phyloP scores from a whole-genome alignment of 2,329 filamentous ascomycete genomes.

The Rutstroemia sp. region DNA sequence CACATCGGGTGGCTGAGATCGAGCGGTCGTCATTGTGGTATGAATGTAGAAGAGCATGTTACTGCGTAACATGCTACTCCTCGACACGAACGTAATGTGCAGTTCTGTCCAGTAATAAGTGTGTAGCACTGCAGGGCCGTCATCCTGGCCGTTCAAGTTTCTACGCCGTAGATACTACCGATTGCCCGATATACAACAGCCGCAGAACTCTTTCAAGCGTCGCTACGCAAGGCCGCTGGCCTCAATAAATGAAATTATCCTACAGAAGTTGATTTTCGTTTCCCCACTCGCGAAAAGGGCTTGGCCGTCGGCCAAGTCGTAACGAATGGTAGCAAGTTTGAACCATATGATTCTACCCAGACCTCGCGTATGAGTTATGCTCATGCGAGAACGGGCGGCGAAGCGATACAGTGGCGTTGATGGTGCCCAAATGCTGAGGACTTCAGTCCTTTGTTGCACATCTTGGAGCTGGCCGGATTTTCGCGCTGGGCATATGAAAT shows the following conservation, averaged over 20 bases:
- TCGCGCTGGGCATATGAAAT: neutral
- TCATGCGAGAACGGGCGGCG: neutral
- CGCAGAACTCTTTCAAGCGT: too few species aligned
- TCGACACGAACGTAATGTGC: too few species aligned
- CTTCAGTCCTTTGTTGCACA: slow-evolving; percentile 3
- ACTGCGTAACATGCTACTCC: too few species aligned
- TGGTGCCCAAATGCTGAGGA: neutral
- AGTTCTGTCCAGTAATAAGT: too few species aligned
- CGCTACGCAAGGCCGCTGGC: too few species aligned
- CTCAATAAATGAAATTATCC: neutral
- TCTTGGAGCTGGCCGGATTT: slow-evolving; percentile 7
- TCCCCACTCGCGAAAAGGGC: neutral
- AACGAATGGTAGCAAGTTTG: neutral
- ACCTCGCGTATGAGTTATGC: neutral
- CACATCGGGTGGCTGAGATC: too few species aligned
- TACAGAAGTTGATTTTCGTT: neutral
- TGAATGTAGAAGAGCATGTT: too few species aligned
- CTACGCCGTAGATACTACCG: too few species aligned
- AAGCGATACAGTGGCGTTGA: neutral
- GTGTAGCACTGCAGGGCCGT: too few species aligned
- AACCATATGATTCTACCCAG: neutral
- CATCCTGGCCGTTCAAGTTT: too few species aligned
- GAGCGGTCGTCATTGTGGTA: too few species aligned
- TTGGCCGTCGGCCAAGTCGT: neutral
- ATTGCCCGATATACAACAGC: too few species aligned